Base-by-base conservation (phyloP, 2,329 filamentous ascomycete genomes). In the Pseudocercospora cruenta region DNA sequence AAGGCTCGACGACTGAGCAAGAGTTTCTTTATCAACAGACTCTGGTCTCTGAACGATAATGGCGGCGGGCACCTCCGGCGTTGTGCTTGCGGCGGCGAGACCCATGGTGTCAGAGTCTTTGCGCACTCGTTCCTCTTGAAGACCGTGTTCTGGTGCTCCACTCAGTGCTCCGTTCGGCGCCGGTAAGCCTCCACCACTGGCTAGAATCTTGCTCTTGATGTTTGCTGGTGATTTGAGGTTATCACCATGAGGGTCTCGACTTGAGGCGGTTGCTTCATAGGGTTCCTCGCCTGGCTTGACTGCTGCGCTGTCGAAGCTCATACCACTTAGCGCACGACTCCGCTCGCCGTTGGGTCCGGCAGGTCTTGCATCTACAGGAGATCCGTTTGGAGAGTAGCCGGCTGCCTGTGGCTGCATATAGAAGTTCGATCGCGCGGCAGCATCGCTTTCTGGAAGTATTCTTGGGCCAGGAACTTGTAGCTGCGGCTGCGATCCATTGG, bases 351-450 rank as follows among this genome's bases (percentile, higher is more conserved):
- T 71, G 16, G 70, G 69, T n/a, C 73, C 36, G 12, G 61, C 33
- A 24, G 69, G 68, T 58, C 63, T 66, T 33, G 62, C 53, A 6
- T 33, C 21, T 10, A 22, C 26, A 14, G 68, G 62, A 19, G 64
- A 65, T 7, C 51, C 60, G 12, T 43, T 61, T 2, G 64, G 58
- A 0, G 64, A 62, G 26, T 69, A 63, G 9, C 65, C 68, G 22
- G 71, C 63, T 39, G 72, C 68, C 24, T 65, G 58, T 14, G 71
- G 72, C 21, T 67, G 71, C 71, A 70, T 66, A 54, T 71, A 69
- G 47, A 71, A 69, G 58, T 51, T 47, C 31, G 55, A 58, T 14
- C 55, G 45, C 28, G 58, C 61, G 51, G 61, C 51, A 24, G 57
- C 43, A 4, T 57, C 51, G 6, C 49, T 28, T 33, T 28, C 55